Percentiles rank a stretch among this genome's conserved stretches.
Evolutionary conservation across 306 rosid species (phyloP).

Genomic region (Trichosanthes truncata): DNA sequence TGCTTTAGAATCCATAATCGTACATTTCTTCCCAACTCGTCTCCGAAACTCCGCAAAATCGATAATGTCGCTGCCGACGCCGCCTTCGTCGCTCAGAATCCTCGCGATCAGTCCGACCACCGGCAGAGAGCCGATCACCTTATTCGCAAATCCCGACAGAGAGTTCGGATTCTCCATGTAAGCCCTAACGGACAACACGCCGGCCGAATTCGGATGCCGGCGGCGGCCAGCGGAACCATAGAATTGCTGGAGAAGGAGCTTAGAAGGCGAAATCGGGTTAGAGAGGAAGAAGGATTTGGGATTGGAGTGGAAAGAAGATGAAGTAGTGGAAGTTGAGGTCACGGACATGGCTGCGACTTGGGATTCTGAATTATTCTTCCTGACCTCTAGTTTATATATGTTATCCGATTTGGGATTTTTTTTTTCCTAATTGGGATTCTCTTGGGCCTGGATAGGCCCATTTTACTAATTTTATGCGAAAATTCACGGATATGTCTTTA

Average conservation of each 20-base stretch:
- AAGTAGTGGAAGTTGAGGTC: conserved; percentile 26
- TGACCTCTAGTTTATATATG: conserved; percentile 49
- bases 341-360: conserved; percentile 36
- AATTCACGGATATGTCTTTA: too few species aligned
- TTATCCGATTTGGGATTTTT: conserved; percentile 14
- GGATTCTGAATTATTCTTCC: not conserved
- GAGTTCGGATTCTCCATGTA: conserved; percentile 74
- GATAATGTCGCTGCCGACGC: conserved; percentile 64
- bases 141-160: conserved; percentile 45
- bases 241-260: conserved; percentile 23
- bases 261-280: conserved; percentile 34
- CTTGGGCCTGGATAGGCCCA: not conserved
- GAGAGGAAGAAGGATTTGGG: conserved; percentile 14
- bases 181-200: conserved; percentile 36
- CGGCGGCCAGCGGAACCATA: conserved; percentile 5
- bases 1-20: conserved; percentile 49
- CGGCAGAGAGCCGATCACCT: conserved; percentile 80
- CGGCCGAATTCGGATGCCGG: conserved; percentile 19
- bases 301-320: conserved; percentile 28
- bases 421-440: not conserved
- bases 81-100: conserved; percentile 77
- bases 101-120: conserved; percentile 74
- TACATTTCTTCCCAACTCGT: conserved; percentile 73
- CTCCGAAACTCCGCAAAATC: conserved; percentile 88
- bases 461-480: not conserved